Conservation (phyloP, 2,329 filamentous ascomycete species). For the Metarhizium rileyi region DNA sequence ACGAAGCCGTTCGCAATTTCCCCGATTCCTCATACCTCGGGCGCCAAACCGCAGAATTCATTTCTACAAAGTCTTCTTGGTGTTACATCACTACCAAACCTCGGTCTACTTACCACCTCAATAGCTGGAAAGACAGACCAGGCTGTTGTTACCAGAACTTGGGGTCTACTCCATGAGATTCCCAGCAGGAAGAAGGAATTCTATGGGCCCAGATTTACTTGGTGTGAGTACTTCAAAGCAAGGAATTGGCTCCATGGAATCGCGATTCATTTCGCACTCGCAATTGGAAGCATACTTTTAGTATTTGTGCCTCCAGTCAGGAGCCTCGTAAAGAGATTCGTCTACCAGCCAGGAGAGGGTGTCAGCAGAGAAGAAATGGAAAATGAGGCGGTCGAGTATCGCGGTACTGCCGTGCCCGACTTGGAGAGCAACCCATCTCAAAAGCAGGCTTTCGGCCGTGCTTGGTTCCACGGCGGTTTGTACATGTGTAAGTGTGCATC, state of each 20-base stretch:
- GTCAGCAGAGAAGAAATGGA: constrained; percentile 40
- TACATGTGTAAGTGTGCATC: constrained; percentile 48
- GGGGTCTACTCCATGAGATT: constrained; percentile 46
- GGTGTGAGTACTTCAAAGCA: constrained; percentile 42
- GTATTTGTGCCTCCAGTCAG: constrained; percentile 36
- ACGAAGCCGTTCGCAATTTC: constrained; percentile 46
- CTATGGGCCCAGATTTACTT: constrained; percentile 55
- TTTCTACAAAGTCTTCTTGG: constrained; percentile 40
- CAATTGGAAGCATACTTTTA: constrained; percentile 34
- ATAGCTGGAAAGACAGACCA: constrained; percentile 39
- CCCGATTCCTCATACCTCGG: constrained; percentile 37
- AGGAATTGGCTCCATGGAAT: constrained; percentile 41
- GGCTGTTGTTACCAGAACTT: constrained; percentile 49
- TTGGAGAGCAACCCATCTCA: constrained; percentile 22
- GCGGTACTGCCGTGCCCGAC: constrained; percentile 55
- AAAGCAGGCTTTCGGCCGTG: constrained; percentile 45
- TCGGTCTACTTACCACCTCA: constrained; percentile 48
- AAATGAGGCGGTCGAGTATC: constrained; percentile 53
- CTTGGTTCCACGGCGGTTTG: constrained; percentile 48
- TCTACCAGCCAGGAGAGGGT: constrained; percentile 47
- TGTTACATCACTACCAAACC: constrained; percentile 34
- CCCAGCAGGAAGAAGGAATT: constrained; percentile 33
- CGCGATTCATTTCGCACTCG: constrained; percentile 37
- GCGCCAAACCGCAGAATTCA: constrained; percentile 18
- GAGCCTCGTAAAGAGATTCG: constrained; percentile 30